Base-by-base conservation (phyloP, 2,329 filamentous ascomycete genomes). In the Fusarium torulosum region DNA sequence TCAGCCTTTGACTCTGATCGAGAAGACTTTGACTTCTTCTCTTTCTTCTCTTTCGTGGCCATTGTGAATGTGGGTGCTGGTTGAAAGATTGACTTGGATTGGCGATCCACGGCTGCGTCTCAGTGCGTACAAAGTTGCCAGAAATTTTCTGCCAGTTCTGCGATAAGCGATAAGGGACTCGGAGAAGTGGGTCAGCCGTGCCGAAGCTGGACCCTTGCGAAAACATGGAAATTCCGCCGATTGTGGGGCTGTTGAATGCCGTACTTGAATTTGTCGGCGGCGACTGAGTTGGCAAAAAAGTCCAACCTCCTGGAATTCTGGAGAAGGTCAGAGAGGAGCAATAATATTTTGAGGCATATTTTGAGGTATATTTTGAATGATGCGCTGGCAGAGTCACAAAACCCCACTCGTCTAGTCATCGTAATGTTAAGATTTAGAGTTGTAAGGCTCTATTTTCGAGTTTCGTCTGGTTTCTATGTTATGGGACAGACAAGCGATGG, bases 121-220 rank as follows among this genome's bases (percentile, higher is more conserved):
- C 29, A 21, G 51, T 38, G 58, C 31, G 49, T 33, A 21, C 20
- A 63, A 55, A 53, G 65, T 69, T 58, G 59, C 67, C 49, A 58
- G 64, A 57, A 38, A 53, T 44, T 59, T 55, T 53, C 35, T 37
- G 55, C 35, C 35, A 43, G 29, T 29, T 51, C 11, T 52, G 33
- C 57, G 72, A 75, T 75, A 75, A 74, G 70, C 49, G 71, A 74
- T 74, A 75, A 74, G 68, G 27, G 17, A 54, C 53, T 46, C 53
- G 47, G 55, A 47, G 49, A 45, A 31, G 53, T 71, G 72, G 72
- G 60, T 53, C 62, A 1, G 7, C 7, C 2, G 19, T 13, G 19
- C 57, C 57, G 57, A 57, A 42, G n/a, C 53, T 56, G 54, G 62
- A 57, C 52, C 66, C 70, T 43, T 59, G 53, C 17, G 58, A 50